Evolutionary conservation across 805 yeast genomes (phyloP).

Genomic region (Grigorovia transvaalensis): DNA sequence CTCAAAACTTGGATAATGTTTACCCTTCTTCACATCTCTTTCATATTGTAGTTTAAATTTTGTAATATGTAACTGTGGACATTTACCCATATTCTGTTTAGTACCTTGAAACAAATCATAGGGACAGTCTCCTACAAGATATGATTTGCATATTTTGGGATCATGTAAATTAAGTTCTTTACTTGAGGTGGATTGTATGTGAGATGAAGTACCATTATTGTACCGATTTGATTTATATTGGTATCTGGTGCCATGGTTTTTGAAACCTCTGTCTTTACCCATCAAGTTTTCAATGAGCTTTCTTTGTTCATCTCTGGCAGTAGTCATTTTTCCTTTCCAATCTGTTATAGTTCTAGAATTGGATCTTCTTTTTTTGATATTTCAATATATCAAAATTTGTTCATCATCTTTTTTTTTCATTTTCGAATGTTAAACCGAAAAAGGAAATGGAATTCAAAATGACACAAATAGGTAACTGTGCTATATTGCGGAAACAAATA

Average conservation of each 20-base stretch:
- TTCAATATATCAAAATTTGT: no score
- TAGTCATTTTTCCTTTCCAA: slow-evolving; percentile 15
- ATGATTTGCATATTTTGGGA: slow-evolving; percentile 64
- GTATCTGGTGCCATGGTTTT: slow-evolving; percentile 5
- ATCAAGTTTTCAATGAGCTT: slow-evolving; percentile 68
- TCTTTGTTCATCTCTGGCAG: slow-evolving; percentile 65
- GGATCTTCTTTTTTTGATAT: no score
- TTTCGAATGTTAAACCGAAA: no score
- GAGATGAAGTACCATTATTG: neutral
- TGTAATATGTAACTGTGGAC: slow-evolving; percentile 67
- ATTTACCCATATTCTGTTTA: slow-evolving; percentile 71
- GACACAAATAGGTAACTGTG: neutral
- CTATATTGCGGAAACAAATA: no score
- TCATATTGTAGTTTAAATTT: slow-evolving; percentile 66
- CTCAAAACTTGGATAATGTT: slow-evolving; percentile 37
- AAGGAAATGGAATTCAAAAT: neutral
- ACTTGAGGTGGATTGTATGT: slow-evolving; percentile 13
- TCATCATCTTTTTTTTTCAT: no score
- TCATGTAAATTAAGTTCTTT: slow-evolving; percentile 34
- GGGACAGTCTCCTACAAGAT: slow-evolving; percentile 78
- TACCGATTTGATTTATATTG: slow-evolving; percentile 11
- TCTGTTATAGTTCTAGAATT: no score
- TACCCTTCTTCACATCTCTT: slow-evolving; percentile 32
- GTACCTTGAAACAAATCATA: slow-evolving; percentile 75
- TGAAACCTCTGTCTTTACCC: slow-evolving; percentile 25